Percentiles rank a stretch among this genome's conserved stretches.
Conservation (phyloP, 2,329 filamentous ascomycete genomes). For the Cladophialophora exuberans region DNA sequence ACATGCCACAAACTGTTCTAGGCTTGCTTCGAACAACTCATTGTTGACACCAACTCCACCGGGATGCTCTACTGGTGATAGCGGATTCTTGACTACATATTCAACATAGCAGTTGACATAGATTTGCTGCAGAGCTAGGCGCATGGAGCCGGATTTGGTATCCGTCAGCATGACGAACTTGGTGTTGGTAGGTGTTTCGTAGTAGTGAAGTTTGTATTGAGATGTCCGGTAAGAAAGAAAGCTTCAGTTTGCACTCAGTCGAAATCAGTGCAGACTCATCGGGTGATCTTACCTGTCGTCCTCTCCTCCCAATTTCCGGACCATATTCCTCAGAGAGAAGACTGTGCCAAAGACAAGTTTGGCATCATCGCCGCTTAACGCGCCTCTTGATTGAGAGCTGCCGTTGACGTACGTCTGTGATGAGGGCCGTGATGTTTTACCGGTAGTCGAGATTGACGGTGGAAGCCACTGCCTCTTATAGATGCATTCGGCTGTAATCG, state of each 20-base stretch:
- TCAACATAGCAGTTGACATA: constrained; percentile 98
- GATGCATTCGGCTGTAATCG: constrained; percentile 82
- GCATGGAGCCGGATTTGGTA: constrained; percentile 83
- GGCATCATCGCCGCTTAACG: constrained; percentile 74
- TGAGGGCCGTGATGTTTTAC: constrained; percentile 54
- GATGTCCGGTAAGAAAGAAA: constrained; percentile 93
- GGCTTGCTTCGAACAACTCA: constrained; percentile 65
- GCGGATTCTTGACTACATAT: constrained; percentile 72
- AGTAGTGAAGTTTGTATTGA: constrained; percentile 98
- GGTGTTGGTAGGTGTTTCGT: constrained; percentile 93
- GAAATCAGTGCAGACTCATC: neutral
- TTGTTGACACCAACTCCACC: constrained; percentile 66
- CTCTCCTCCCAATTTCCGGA: constrained; percentile 87
- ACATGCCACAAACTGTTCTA: constrained; percentile 56
- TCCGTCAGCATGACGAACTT: constrained; percentile 98
- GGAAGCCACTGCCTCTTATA: constrained; percentile 87
- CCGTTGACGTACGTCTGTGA: constrained; percentile 51
- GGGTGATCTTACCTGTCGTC: constrained; percentile 67
- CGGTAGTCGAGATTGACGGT: constrained; percentile 50
- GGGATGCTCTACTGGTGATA: constrained; percentile 64
- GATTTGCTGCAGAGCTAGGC: constrained; percentile 94
- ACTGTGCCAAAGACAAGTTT: constrained; percentile 97
- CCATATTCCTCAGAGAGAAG: constrained; percentile 96
- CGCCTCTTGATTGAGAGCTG: constrained; percentile 44
- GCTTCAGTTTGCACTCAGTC: constrained; percentile 48